Base-by-base conservation (phyloP, 441 rosid genomes). In the Pelargonium australe region DNA sequence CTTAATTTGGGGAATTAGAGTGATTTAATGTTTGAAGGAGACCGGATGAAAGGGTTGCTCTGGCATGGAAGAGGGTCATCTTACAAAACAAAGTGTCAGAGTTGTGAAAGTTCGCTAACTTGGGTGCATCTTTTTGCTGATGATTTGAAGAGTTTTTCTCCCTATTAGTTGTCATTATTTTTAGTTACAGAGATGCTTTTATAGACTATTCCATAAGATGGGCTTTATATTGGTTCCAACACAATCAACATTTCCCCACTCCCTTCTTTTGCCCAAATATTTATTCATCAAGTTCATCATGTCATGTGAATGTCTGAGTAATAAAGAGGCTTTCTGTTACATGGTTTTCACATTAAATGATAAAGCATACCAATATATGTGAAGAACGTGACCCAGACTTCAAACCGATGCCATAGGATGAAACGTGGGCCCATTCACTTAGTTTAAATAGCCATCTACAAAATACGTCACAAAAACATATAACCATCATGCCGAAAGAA, bases 351-450 rank as follows among this genome's bases (percentile, higher is more conserved):
- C 65, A 60, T 17, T 11, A 57, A 8, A 7, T 53, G 34, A 68
- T 28, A 47, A 78, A 80, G 40, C 68, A 68, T 83, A 91, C 98
- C 96, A 93, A 72, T 78, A 93, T 89, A 79, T 91, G 80, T 19
- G 98, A 88, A 80, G 96, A 92, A 79, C 90, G 82, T 61, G 98
- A 84, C 65, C 98, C 98, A 70, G 81, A 86, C 69, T 87, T 86
- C 81, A 90, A 84, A 75, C 97, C 98, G 70, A 88, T 83, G 66
- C 86, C 96, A 73, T 93, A 91, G 34, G 92, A 82, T 44, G 96
- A 86, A 79, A 87, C 82, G 66, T 87, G 90, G 70, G 90, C 88
- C 98, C 98, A 93, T 77, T 93, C 98, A 81, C 97, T 89, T 63
- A 93, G 86, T 79, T 90, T 93, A 70, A 93, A 91, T 76, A 89